Conservation (phyloP, 1,284 basidiomycete genomes). For the Ustilago nuda region DNA sequence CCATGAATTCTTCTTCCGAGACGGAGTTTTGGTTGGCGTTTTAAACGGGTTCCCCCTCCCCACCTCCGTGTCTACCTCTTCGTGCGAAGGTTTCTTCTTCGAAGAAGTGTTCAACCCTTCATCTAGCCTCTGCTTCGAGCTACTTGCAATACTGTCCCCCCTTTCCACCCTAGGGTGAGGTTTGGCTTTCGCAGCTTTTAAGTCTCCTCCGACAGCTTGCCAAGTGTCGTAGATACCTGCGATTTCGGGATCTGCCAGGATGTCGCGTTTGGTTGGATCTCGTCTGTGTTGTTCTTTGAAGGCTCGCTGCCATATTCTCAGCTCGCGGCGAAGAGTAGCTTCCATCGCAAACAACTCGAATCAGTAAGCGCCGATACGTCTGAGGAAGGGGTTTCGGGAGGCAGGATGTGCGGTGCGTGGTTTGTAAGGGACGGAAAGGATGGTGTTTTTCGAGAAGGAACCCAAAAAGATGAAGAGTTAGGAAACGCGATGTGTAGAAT, state of each 20-base stretch:
- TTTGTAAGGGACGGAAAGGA: background rate
- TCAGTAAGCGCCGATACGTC: background rate
- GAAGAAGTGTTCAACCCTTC: constrained; percentile 31
- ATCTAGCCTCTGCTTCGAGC: constrained; percentile 23
- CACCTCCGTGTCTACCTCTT: background rate
- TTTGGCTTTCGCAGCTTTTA: constrained; percentile 11
- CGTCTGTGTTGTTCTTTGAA: constrained; percentile 54
- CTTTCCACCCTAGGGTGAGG: background rate
- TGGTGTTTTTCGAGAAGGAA: constrained; percentile 7
- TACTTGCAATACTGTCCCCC: constrained; percentile 9
- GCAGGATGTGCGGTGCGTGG: background rate
- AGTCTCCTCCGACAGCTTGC: constrained; percentile 50
- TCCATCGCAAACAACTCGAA: constrained; percentile 31
- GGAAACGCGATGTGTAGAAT: background rate
- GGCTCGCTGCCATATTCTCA: constrained; percentile 48
- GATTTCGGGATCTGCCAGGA: constrained; percentile 51
- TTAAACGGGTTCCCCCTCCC: constrained; percentile 31
- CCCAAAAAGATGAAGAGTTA: background rate
- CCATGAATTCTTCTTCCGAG: background rate
- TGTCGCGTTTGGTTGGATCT: constrained; percentile 60
- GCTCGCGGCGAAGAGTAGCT: constrained; percentile 45
- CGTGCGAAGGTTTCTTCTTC: constrained; percentile 9
- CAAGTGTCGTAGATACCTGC: constrained; percentile 60
- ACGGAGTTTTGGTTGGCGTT: constrained; percentile 22
- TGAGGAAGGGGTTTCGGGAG: background rate